Evolutionary conservation across 495 filamentous ascomycete species (phyloP).

Genomic region (Penicillium paradoxum): DNA sequence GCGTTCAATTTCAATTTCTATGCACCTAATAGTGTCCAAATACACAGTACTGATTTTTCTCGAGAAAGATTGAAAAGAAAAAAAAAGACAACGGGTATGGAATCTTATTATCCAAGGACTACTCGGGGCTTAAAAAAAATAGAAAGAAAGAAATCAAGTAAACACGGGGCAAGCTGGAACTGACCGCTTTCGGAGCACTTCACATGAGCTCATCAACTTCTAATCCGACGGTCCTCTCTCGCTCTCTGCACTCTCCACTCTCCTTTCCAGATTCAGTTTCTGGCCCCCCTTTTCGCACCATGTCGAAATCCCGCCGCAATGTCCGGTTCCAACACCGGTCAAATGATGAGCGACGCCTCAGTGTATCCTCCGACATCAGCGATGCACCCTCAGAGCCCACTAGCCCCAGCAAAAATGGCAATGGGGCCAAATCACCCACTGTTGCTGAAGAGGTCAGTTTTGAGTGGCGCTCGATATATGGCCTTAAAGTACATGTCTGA

Average conservation of each 20-base stretch:
- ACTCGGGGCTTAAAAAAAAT: too few relatives aligned
- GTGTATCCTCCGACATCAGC: slow-evolving; percentile 71
- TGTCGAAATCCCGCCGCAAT: slow-evolving; percentile 73
- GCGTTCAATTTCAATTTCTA: background rate
- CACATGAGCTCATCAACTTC: slow-evolving; percentile 24
- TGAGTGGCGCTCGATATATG: background rate
- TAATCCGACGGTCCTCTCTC: slow-evolving; percentile 18
- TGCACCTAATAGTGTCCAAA: background rate
- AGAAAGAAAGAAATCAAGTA: background rate
- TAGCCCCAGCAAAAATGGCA: slow-evolving; percentile 48
- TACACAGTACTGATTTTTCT: background rate
- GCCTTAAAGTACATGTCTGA: slow-evolving; percentile 6
- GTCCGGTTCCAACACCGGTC: slow-evolving; percentile 75
- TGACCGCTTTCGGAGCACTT: slow-evolving; percentile 23
- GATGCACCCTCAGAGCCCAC: slow-evolving; percentile 63
- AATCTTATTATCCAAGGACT: too few relatives aligned
- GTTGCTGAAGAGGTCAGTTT: slow-evolving; percentile 46
- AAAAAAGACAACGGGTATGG: too few relatives aligned
- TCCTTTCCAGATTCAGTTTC: slow-evolving; percentile 6
- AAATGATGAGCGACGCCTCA: slow-evolving; percentile 57
- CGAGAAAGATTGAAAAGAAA: too few relatives aligned
- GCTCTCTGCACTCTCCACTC: slow-evolving; percentile 21
- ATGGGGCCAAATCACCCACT: slow-evolving; percentile 41
- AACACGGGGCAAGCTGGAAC: slow-evolving; percentile 4
- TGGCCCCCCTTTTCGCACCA: slow-evolving; percentile 28